Evolutionary conservation across 345 rosid species (phyloP).

Genomic region (Eucalyptus regnans): DNA sequence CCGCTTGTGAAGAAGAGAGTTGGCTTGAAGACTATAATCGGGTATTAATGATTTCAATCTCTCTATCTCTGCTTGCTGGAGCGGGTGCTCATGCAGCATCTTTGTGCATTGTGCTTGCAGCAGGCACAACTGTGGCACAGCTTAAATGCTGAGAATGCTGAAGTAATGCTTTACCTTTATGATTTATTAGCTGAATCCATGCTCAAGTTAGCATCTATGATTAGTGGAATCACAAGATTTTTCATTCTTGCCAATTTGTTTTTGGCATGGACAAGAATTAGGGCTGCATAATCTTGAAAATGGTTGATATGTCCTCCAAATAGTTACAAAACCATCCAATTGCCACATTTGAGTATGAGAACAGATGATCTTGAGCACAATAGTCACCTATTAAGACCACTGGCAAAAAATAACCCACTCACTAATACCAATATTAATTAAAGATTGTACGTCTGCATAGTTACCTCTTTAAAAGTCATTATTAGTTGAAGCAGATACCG

Average conservation of each 20-base stretch:
- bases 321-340: background rate
- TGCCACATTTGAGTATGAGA: background rate
- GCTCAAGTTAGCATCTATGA: background rate
- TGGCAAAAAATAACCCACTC: background rate
- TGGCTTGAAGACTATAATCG: slow-evolving; percentile 98
- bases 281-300: background rate
- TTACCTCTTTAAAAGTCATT: background rate
- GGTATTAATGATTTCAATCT: slow-evolving; percentile 22
- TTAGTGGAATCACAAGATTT: background rate
- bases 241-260: background rate
- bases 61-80: background rate
- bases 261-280: background rate
- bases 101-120: background rate
- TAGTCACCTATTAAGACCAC: background rate
- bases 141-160: background rate
- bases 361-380: background rate
- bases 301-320: background rate
- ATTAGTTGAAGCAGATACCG: background rate
- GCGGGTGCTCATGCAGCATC: background rate
- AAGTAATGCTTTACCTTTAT: background rate
- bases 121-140: background rate
- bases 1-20: slow-evolving; percentile 98
- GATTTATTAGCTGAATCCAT: background rate
- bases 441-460: background rate
- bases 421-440: background rate